Evolutionary conservation across 768 basidiomycete species (phyloP), one percentile per base, ranked within the genome.

Genomic region (Agaricus sinodeliciosus): DNA sequence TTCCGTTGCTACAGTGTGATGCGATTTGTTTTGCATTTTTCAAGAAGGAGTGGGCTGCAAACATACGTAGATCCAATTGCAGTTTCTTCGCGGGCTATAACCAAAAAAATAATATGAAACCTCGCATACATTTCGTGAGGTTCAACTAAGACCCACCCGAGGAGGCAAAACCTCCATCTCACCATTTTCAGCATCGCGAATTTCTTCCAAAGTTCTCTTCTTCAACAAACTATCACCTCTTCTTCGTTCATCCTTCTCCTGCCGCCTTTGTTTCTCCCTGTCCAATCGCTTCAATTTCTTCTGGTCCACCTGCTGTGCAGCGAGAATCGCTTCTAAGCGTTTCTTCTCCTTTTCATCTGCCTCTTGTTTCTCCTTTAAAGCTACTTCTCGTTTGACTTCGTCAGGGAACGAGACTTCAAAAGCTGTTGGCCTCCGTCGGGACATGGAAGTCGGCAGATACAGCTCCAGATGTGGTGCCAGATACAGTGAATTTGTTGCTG

Each of bases 321-420:
- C 45, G 5, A 54, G 31, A 22, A 42, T n/a, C 5, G 12, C 37
- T 42, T 47, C 52, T 9, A 27, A 19, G 16, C 52, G 46, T 36
- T 43, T 34, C 11, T 46, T 35, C 26, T 54, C 52, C 37, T 19
- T 47, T 25, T 54, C 40, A 41, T 54, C 52, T 35, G 47, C 52
- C 40, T 54, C 52, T 28, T 45, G 22, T 28, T 54, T 54, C 40
- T 48, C 48, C 25, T 31, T 37, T 16, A 48, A 28, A 16, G 36
- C 45, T 35, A 42, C 52, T n/a, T 54, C 45, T 48, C 40, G 37
- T 4, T 28, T 46, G 11, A 47, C 60, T 49, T 79, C 77, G 9
- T 67, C 71, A 0, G 73, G 72, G 55, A 79, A 85, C 9, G 77
- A 76, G 9, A 82, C 68, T 11, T 81, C 78, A 40, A 74, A 77